phyloP scores from a whole-genome alignment of 129 eudicot species.

The Helianthus tuberosus region DNA sequence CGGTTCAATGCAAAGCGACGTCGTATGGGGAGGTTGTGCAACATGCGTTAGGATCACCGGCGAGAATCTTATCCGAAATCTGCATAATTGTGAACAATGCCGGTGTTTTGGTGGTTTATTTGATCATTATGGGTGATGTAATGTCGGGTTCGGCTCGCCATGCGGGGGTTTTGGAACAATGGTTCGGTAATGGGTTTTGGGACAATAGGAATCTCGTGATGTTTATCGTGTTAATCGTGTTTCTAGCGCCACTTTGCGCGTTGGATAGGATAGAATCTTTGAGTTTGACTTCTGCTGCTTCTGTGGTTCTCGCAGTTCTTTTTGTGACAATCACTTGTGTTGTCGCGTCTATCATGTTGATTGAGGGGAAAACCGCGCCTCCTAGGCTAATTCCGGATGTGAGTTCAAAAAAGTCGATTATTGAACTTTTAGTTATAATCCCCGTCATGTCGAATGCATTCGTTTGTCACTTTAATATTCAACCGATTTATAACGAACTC shows the following conservation, averaged over 20 bases:
- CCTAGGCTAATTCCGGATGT: constrained; percentile 75
- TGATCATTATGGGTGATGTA: constrained; percentile 94
- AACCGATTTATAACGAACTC: constrained; percentile 90
- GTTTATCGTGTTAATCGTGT: constrained; percentile 53
- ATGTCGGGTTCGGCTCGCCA: constrained; percentile 83
- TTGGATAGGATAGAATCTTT: constrained; percentile 83
- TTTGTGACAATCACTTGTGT: constrained; percentile 66
- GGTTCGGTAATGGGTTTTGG: constrained; percentile 88
- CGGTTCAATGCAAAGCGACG: constrained; percentile 72
- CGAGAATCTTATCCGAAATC: constrained; percentile 61
- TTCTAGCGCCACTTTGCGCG: constrained; percentile 85
- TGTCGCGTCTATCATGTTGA: constrained; percentile 57
- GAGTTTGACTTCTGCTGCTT: constrained; percentile 83
- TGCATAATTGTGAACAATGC: constrained; percentile 80
- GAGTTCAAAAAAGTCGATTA: constrained; percentile 59
- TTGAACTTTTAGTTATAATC: constrained; percentile 82
- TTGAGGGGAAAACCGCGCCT: constrained; percentile 63
- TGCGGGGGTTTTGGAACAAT: constrained; percentile 74
- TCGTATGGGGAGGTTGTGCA: constrained; percentile 91
- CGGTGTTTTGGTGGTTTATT: constrained; percentile 77
- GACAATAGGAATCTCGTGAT: constrained; percentile 73
- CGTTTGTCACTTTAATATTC: constrained; percentile 88
- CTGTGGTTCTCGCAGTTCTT: constrained; percentile 77
- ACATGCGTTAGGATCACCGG: constrained; percentile 69
- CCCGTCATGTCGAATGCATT: constrained; percentile 93